Evolutionary conservation across 257 asterid species (phyloP).

Genomic region (Catharanthus roseus): DNA sequence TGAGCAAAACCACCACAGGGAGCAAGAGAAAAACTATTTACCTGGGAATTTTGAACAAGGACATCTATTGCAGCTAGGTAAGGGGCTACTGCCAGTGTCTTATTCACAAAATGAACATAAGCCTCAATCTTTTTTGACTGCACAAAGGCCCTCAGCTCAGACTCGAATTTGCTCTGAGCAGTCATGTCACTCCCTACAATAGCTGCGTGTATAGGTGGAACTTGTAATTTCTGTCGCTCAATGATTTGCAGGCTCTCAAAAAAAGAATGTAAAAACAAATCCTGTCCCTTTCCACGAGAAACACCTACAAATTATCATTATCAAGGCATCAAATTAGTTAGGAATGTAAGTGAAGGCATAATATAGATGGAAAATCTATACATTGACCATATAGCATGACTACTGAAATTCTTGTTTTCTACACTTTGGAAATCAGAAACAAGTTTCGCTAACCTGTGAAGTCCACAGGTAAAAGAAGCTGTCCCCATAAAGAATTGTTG

Average conservation of each 20-base stretch:
- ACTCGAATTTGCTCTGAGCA: constrained; percentile 78
- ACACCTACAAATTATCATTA: constrained; percentile 58
- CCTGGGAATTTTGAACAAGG: constrained; percentile 99
- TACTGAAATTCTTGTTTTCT: not conserved
- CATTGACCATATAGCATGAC: not conserved
- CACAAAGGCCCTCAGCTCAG: constrained; percentile 74
- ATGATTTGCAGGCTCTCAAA: constrained; percentile 65
- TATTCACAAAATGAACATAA: constrained; percentile 77
- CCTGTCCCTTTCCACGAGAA: constrained; percentile 98
- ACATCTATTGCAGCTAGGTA: constrained; percentile 92
- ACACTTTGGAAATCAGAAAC: not conserved
- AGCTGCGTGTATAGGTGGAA: constrained; percentile 75
- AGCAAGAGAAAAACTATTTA: constrained; percentile 16
- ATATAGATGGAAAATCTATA: not conserved
- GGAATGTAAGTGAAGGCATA: not conserved
- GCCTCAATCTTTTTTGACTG: constrained; percentile 58
- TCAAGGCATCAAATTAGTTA: constrained; percentile 18
- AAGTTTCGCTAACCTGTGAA: not conserved
- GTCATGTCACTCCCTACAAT: constrained; percentile 89
- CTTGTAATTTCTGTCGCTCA: constrained; percentile 55
- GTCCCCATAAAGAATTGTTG: not conserved
- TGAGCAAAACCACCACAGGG: not conserved
- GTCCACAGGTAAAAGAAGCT: not conserved
- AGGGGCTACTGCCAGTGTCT: constrained; percentile 92
- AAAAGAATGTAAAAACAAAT: constrained; percentile 74